Evolutionary conservation across 1,139 yeast species (phyloP), one percentile per base, ranked within the genome.

Genomic region (Geotrichum cucujoidarum): DNA sequence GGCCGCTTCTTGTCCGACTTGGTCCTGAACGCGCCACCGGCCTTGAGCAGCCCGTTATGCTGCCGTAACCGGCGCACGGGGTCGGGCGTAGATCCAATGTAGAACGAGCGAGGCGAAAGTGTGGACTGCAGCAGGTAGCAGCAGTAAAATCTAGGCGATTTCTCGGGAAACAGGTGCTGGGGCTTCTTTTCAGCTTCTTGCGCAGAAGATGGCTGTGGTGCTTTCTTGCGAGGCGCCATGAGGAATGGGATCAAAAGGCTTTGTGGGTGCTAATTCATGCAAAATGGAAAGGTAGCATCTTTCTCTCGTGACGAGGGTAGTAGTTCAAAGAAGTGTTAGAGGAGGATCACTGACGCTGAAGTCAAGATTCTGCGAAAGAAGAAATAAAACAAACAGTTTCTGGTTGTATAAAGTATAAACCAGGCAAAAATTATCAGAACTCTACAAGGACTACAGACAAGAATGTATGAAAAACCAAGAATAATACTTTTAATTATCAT

Each of bases 71-170:
- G 53, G 50, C 90, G 64, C 1, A 68, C 60, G 0, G 94, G 92
- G 58, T 83, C 75, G 0, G 92, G 90, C 0, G 92, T 83, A 0
- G 92, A 83, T 1, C 95, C 95, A 4, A 85, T 74, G 58, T 85
- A 85, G 56, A 79, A 79, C 5, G 83, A 75, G 37, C 70, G 68
- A 11, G 77, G 76, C 55, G 75, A 76, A 1, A 76, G 72, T 4
- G 72, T 59, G 0, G 89, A 82, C 55, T 78, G 79, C 14, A 85
- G 67, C 5, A 85, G 65, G 59, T 84, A 84, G 40, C 85, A 86
- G 42, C 85, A 78, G 62, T 84, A 84, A 53, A 82, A 77, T 13
- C 25, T 22, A 13, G 49, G 49, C 36, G 37, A 45, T 17, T 25
- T 36, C n/a, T 36, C 36, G 7, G 47, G 43, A 16, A 16, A 22